Evolutionary conservation across 2,329 filamentous ascomycete genomes (phyloP).

Genomic region (Laburnicola sp.): DNA sequence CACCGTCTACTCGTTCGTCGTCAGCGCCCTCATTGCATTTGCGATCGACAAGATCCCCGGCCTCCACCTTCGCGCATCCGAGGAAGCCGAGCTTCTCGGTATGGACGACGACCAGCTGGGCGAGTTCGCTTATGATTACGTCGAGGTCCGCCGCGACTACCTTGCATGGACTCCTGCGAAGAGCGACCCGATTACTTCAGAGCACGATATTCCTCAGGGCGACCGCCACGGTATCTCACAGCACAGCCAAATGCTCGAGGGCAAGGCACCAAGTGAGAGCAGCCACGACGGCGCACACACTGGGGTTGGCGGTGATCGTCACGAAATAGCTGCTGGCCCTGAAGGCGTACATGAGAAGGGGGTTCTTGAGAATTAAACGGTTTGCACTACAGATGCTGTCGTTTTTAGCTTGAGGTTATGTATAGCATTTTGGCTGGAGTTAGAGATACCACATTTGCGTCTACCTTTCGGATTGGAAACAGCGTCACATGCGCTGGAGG

Average conservation of each 20-base stretch:
- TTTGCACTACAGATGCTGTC: background rate
- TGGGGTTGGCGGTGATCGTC: conserved; percentile 56
- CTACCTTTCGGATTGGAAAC: conserved; percentile 21
- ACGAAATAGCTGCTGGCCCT: conserved; percentile 51
- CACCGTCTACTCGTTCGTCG: conserved; percentile 69
- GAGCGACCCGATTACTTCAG: conserved; percentile 62
- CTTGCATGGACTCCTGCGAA: conserved; percentile 82
- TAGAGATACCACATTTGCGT: conserved; percentile 38
- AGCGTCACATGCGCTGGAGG: background rate
- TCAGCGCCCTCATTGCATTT: conserved; percentile 75
- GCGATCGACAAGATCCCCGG: conserved; percentile 75
- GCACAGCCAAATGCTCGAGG: conserved; percentile 68
- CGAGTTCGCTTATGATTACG: conserved; percentile 89
- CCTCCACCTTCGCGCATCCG: conserved; percentile 75
- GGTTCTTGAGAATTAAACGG: conserved; percentile 9
- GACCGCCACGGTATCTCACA: conserved; percentile 71
- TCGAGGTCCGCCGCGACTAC: conserved; percentile 86
- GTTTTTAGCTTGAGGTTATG: conserved; percentile 4
- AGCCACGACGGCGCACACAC: conserved; percentile 49
- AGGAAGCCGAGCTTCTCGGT: conserved; percentile 80
- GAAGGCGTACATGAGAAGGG: conserved; percentile 52
- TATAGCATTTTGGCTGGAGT: conserved; percentile 29
- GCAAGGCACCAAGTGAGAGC: conserved; percentile 54
- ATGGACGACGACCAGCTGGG: conserved; percentile 91
- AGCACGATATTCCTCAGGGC: conserved; percentile 64